Evolutionary conservation across 495 filamentous ascomycete genomes (phyloP), one percentile per base, ranked within the genome.

Genomic region (Barbatosphaeria neglecta): DNA sequence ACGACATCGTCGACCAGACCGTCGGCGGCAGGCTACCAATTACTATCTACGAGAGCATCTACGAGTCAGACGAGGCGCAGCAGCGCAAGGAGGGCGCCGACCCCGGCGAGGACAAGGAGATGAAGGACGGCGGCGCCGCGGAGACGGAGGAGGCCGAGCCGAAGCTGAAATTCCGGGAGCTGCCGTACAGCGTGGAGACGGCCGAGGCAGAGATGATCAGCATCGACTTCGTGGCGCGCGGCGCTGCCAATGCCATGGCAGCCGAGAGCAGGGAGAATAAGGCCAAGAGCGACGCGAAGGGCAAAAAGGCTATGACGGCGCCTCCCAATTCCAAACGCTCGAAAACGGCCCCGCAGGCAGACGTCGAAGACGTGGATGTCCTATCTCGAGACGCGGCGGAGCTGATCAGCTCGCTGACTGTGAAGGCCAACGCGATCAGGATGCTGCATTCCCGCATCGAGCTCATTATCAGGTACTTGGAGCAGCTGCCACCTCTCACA

Each of bases 141-240:
- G 80, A 84, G 47, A 70, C 59, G 0, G 48, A 75, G 10, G 39
- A 41, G 22, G 47, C 61, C 49, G 55, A 61, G 9, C 57, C 78
- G 41, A 74, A 70, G 10, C 71, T 95, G 19, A 78, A 77, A 49
- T 97, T 96, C 67, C 76, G 84, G 20, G 86, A 90, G 58, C 61
- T 96, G 24, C 81, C 83, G 16, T 96, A 90, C 60, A 78, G 81
- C 0, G 80, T 96, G 16, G 92, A 99, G 61, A 96, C 88, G 0
- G 86, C 85, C 15, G 88, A 97, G 62, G 85, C 92, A 7, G 93
- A 99, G 68, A 96, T 97, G 89, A 96, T 99, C 54, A 80, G 81
- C 33, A 82, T 98, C 53, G 86, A 97, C 54, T 90, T 86, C 48
- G 84, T 98, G 23, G 90, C 90, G 1, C 77, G 82, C 41, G 83